Base-by-base conservation (phyloP, 805 yeast species). In the Komagataella populi region DNA sequence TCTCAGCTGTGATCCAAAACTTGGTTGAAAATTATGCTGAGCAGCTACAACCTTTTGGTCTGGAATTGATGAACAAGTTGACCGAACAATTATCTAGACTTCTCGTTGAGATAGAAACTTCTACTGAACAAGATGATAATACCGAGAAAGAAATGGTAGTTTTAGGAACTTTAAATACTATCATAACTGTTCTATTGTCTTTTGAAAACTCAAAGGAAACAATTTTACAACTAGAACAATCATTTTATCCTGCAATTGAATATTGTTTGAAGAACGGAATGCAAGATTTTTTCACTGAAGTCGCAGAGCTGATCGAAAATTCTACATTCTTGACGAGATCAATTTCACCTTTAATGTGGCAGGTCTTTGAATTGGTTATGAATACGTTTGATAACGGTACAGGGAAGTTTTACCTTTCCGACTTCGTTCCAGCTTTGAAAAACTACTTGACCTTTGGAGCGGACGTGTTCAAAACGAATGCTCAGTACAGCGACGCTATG, bases 1-100 rank as follows among this genome's bases (percentile, higher is more conserved):
- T 93, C 24, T 80, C 95, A 20, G 85, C 84, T 22, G 96, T 91
- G 6, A 88, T 91, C 84, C 98, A 91, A 70, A 96, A 90, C 59
- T 84, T 93, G 63, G 97, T 91, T 30, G 96, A 90, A 61, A 80
- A 78, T 53, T 93, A 84, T 66, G 76, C 95, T 4, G 86, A 83
- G 56, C 95, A 91, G 65, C 72, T 91, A 57, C 93, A 90, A 55
- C 98, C 99, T 23, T 91, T 88, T 64, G 96, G 96, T 23, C 76
- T 80, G 24, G 82, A 81, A 52, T 67, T 85, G 57, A 68, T 67
- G 71, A 58, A 66, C 56, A 77, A 81, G 62, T 67, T 84, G 57
- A 81, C 84, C 18, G 84, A 83, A 55, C 97, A 91, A 63, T 83
- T 89, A 59, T 63, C 86, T 64, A 73, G 80, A 56, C 63, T 87